Evolutionary conservation across 2,329 filamentous ascomycete genomes (phyloP), one percentile per base, ranked within the genome.

Genomic region (Drechslera avenae): DNA sequence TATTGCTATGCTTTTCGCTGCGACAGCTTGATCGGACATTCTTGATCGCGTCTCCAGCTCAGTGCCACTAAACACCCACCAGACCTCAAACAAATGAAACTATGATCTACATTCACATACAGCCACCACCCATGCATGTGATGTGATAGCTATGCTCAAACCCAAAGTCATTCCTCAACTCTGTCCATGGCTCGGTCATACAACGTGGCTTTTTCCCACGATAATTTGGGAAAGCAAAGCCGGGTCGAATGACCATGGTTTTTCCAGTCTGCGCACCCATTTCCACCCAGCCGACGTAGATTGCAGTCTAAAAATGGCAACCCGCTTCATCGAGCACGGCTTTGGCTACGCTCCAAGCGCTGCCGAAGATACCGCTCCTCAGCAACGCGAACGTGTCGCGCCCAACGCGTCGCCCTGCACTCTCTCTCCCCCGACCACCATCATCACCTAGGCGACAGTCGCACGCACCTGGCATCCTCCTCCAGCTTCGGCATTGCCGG

Each of bases 1-100:
- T 51, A 65, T 65, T 59, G 60, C 49, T 59, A 57, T 64, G 59
- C 53, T 60, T 54, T 54, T 67, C 58, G 57, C 61, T 64, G 64
- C 63, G 68, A 68, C 60, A 57, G 67, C 68, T 71, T 65, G 68
- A 72, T 72, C 68, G 60, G 50, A 59, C 51, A 53, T 51, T 26
- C 51, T 51, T 58, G 68, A 67, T 73, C 69, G 64, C 64, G 59
- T 65, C 64, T 60, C 46, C 48, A 60, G 59, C 57, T 61, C 56
- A 36, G 50, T 50, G 52, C 50, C 57, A 59, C 58, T 61, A 58
- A 68, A 63, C 49, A 50, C 34, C n/a, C n/a, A 42, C 39, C 45
- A 67, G 62, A 57, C 58, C 57, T 63, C 43, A 50, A 53, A 59
- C 54, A 45, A 63, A 67, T 61, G 56, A 63, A 66, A 60, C 42